A percentile compares a stretch with the other conserved stretches of the same genome.
Evolutionary conservation across 75 land plant species (phyloP).

Genomic region (Gnetum montanum): DNA sequence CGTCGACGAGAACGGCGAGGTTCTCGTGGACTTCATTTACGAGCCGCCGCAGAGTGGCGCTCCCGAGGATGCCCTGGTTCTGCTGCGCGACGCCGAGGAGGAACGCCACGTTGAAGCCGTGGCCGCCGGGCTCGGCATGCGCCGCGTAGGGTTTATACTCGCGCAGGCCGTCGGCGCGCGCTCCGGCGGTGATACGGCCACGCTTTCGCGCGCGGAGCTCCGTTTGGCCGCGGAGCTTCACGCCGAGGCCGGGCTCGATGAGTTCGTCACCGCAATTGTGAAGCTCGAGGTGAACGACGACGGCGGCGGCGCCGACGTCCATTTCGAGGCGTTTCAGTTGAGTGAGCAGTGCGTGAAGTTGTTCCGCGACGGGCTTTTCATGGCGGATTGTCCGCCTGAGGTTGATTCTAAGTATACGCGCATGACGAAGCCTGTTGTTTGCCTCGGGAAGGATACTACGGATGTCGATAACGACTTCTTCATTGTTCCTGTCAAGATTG

Average conservation of each 20-base stretch:
- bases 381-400: slow-evolving; percentile 35
- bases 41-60: slow-evolving; percentile 67
- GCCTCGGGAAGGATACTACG: slow-evolving; percentile 70
- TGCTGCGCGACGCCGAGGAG: slow-evolving; percentile 75
- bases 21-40: slow-evolving; percentile 79
- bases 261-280: slow-evolving; percentile 88
- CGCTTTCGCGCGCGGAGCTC: slow-evolving; percentile 66
- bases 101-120: slow-evolving; percentile 76
- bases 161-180: slow-evolving; percentile 72
- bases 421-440: slow-evolving; percentile 93
- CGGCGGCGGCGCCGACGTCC: slow-evolving; percentile 77
- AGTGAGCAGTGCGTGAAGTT: slow-evolving; percentile 88
- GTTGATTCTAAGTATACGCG: slow-evolving; percentile 73
- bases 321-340: slow-evolving; percentile 97
- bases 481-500: slow-evolving; percentile 87
- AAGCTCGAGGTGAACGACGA: slow-evolving; percentile 90
- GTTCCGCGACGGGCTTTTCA: slow-evolving; percentile 84
- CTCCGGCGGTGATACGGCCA: slow-evolving; percentile 64
- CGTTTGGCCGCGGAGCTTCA: slow-evolving; percentile 80
- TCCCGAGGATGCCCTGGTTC: slow-evolving; percentile 46
- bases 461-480: slow-evolving; percentile 98
- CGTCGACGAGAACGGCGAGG: slow-evolving; percentile 38
- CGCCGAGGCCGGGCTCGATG: slow-evolving; percentile 58
- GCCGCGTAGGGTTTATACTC: slow-evolving; percentile 84
- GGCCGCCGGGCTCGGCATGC: slow-evolving; percentile 79